Percentiles rank a stretch among this genome's conserved stretches.
Evolutionary conservation across 306 rosid genomes (phyloP).

Genomic region (Dalbergia cultrata): DNA sequence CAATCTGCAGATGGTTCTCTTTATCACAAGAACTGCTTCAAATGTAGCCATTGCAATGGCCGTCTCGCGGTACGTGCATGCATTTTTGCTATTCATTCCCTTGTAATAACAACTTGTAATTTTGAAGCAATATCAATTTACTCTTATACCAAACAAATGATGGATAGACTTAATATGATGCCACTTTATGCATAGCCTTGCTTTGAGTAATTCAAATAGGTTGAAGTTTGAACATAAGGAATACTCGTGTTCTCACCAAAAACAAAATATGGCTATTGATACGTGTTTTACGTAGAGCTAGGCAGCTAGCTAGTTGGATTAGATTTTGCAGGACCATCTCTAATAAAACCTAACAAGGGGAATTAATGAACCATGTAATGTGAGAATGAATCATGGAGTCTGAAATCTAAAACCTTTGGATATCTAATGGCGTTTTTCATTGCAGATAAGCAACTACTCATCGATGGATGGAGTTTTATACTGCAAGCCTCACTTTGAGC

Average conservation of each 20-base stretch:
- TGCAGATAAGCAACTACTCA: conserved; percentile 69
- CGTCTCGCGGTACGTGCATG: conserved; percentile 58
- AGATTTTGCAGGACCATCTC: too few relatives aligned
- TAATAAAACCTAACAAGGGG: conserved; percentile 47
- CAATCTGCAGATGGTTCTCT: conserved; percentile 65
- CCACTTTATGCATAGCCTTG: too few relatives aligned
- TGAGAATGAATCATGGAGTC: conserved; percentile 65
- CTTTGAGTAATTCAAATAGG: too few relatives aligned
- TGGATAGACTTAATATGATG: too few relatives aligned
- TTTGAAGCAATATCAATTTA: too few relatives aligned
- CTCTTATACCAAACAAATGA: conserved; percentile 41
- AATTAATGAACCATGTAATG: conserved; percentile 73
- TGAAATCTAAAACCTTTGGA: neutral
- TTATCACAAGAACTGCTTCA: conserved; percentile 77
- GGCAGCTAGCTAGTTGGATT: too few relatives aligned
- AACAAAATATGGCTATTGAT: too few relatives aligned
- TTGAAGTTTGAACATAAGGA: too few relatives aligned
- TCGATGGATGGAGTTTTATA: conserved; percentile 69
- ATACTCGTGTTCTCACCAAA: too few relatives aligned
- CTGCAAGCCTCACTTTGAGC: conserved; percentile 84
- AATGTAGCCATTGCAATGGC: conserved; percentile 78
- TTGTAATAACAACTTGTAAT: too few relatives aligned
- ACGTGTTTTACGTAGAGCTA: too few relatives aligned
- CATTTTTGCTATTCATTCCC: neutral
- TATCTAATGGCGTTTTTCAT: neutral